Conservation (phyloP, 257 asterid species). For the Petunia axillaris region DNA sequence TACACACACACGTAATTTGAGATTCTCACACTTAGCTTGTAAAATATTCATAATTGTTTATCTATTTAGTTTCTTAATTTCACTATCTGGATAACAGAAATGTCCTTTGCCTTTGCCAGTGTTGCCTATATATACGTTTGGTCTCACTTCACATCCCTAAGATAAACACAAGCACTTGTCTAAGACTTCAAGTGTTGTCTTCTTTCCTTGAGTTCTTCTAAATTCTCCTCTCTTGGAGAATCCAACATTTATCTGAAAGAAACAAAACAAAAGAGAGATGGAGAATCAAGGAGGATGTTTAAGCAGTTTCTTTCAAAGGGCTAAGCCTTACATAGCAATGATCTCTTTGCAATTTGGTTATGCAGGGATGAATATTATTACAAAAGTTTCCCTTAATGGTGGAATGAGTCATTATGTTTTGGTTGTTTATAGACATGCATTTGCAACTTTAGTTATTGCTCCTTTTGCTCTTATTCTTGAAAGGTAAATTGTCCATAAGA, state of each 20-base stretch:
- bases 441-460: slow-evolving; percentile 60
- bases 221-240: background rate
- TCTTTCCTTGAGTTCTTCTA: background rate
- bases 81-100: background rate
- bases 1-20: background rate
- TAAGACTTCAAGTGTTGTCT: slow-evolving; percentile 7
- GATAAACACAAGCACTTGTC: slow-evolving; percentile 20
- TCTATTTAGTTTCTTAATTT: background rate
- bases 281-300: slow-evolving; percentile 29
- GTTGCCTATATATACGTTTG: slow-evolving; percentile 25
- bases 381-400: slow-evolving; percentile 55
- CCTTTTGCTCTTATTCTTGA: slow-evolving; percentile 70
- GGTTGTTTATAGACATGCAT: slow-evolving; percentile 75
- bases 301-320: slow-evolving; percentile 30
- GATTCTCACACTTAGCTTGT: background rate
- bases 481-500: slow-evolving; percentile 37
- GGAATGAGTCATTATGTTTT: slow-evolving; percentile 83
- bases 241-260: too few relatives aligned
- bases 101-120: background rate
- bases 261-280: slow-evolving; percentile 23
- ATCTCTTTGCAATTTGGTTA: slow-evolving; percentile 70
- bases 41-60: background rate
- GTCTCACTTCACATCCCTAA: slow-evolving; percentile 22
- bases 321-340: slow-evolving; percentile 71
- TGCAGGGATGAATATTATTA: slow-evolving; percentile 71